Conservation (phyloP, 2,329 filamentous ascomycete genomes). For the Allantophomopsis cytisporea region DNA sequence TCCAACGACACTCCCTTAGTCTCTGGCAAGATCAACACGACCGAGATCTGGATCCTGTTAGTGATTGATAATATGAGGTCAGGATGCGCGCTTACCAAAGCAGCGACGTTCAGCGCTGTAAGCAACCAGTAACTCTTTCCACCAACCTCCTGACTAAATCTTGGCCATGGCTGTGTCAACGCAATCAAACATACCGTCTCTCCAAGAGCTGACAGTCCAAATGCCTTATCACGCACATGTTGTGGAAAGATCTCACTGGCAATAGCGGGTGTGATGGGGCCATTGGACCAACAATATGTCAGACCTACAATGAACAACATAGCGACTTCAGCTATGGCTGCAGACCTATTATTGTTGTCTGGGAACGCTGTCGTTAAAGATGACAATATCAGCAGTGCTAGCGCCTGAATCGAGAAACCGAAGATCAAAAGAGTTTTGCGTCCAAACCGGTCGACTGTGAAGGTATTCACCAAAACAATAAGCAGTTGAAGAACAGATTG, state of each 20-base stretch:
- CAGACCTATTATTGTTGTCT: conserved; percentile 21
- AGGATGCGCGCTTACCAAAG: conserved; percentile 10
- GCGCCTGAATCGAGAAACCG: conserved; percentile 22
- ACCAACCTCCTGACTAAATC: conserved; percentile 22
- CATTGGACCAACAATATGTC: conserved; percentile 26
- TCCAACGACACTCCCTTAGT: conserved; percentile 4
- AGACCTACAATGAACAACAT: conserved; percentile 28
- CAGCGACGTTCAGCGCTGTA: conserved; percentile 22
- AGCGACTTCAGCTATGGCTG: conserved; percentile 23
- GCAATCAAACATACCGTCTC: conserved; percentile 23
- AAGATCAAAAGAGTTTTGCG: conserved; percentile 19
- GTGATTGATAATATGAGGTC: not conserved
- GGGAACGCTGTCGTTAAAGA: conserved; percentile 23
- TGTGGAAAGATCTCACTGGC: conserved; percentile 25
- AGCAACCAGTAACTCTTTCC: conserved; percentile 24
- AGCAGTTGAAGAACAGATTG: conserved; percentile 23
- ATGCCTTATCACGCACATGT: conserved; percentile 25
- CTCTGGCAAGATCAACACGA: conserved; percentile 15
- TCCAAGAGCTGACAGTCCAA: conserved; percentile 20
- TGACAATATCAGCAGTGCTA: conserved; percentile 22
- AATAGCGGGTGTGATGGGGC: conserved; percentile 22
- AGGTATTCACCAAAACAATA: conserved; percentile 24
- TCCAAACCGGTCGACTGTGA: conserved; percentile 23
- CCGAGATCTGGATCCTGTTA: conserved; percentile 13
- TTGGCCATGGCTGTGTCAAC: conserved; percentile 25